Evolutionary conservation across 2,329 filamentous ascomycete genomes (phyloP).

Genomic region (Aureobasidium pullulans): DNA sequence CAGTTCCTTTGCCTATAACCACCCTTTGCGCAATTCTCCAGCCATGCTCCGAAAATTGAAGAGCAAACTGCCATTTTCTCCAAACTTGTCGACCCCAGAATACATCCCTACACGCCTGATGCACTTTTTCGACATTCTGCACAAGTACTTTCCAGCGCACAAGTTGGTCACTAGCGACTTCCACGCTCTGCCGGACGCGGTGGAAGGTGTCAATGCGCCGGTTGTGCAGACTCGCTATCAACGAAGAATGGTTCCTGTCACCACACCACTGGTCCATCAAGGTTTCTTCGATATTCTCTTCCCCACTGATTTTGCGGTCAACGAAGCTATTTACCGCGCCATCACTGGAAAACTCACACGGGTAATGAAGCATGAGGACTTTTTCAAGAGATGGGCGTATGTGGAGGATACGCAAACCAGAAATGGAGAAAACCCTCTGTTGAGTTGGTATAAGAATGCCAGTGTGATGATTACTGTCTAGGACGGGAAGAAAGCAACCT

Average conservation of each 20-base stretch:
- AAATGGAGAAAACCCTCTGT: conserved; percentile 86
- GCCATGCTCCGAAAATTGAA: conserved; percentile 54
- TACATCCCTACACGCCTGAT: conserved; percentile 92
- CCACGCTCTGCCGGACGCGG: conserved; percentile 72
- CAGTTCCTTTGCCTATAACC: conserved; percentile 52
- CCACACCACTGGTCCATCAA: conserved; percentile 88
- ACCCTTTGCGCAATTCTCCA: conserved; percentile 48
- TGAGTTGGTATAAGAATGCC: conserved; percentile 93
- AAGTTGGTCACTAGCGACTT: conserved; percentile 87
- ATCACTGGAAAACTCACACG: conserved; percentile 87
- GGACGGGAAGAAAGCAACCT: not conserved
- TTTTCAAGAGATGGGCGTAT: conserved; percentile 82
- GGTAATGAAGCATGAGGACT: conserved; percentile 80
- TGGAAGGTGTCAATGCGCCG: conserved; percentile 79
- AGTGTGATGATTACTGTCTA: conserved; percentile 35
- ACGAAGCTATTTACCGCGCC: conserved; percentile 86
- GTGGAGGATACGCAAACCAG: conserved; percentile 81
- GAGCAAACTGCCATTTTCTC: conserved; percentile 59
- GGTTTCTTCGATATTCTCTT: conserved; percentile 99
- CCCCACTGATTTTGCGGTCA: conserved; percentile 85
- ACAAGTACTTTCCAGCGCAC: conserved; percentile 82
- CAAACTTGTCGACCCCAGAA: conserved; percentile 74
- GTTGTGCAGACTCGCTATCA: conserved; percentile 94
- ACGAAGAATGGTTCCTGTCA: conserved; percentile 78
- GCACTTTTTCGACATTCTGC: conserved; percentile 92